Percentiles rank a stretch among this genome's conserved stretches.
These are phyloP conservation scores for Hermanozyma aechmeae DNA, from an alignment of 805 yeast genomes.

Conservation along the genomic window DNA sequence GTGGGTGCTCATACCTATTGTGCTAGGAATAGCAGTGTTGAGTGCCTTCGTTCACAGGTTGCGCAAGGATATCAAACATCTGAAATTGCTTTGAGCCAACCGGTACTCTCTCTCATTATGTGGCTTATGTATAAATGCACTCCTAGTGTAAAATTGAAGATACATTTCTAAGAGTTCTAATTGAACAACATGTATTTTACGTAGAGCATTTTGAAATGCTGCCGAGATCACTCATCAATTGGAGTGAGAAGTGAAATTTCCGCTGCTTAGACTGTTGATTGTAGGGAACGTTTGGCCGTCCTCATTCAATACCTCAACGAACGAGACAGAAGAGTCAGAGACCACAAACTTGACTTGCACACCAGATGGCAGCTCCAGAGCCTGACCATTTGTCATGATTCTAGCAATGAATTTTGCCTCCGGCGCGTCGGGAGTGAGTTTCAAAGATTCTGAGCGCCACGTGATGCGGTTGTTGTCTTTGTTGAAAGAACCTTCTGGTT, in stretches of 20 bases:
- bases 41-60: constrained; percentile 41
- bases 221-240: no score
- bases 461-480: constrained; percentile 79
- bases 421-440: constrained; percentile 17
- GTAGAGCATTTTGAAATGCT: no score
- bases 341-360: constrained; percentile 58
- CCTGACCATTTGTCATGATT: constrained; percentile 66
- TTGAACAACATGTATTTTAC: no score
- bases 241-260: constrained; percentile 40
- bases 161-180: no score
- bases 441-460: constrained; percentile 51
- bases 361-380: constrained; percentile 66
- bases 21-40: constrained; percentile 29
- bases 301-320: constrained; percentile 25
- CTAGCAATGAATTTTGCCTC: constrained; percentile 71
- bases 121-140: no score
- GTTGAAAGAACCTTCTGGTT: constrained; percentile 88
- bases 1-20: constrained; percentile 34
- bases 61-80: constrained; percentile 54
- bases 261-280: constrained; percentile 39
- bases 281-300: constrained; percentile 33
- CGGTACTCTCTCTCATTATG: no score
- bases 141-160: no score
- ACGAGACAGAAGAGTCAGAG: constrained; percentile 33
- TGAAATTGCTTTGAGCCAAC: constrained; percentile 48